Conservation (phyloP, 148 eudicot genomes). For the Fallopia convolvulus region DNA sequence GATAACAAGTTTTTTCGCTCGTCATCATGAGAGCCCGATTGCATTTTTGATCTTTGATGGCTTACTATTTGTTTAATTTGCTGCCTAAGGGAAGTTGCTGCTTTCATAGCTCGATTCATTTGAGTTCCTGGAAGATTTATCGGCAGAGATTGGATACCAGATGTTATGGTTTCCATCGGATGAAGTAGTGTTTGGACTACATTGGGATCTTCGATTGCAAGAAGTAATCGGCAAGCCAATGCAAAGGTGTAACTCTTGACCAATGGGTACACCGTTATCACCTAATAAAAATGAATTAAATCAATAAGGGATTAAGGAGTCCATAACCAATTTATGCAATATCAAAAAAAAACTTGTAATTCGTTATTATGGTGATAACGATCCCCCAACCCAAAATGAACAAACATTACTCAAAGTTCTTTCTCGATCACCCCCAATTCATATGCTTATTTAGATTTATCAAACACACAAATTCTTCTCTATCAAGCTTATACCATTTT, state of each 20-base stretch:
- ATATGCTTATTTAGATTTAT: no score
- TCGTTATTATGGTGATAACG: no score
- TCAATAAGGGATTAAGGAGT: no score
- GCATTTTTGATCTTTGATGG: slow-evolving; percentile 16
- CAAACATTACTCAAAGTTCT: no score
- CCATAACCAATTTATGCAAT: no score
- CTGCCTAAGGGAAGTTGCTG: slow-evolving; percentile 20
- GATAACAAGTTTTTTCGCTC: slow-evolving; percentile 23
- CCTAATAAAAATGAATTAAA: no score
- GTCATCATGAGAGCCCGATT: no score
- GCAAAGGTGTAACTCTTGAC: slow-evolving; percentile 25
- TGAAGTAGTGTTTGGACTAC: slow-evolving; percentile 22
- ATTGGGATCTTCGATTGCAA: slow-evolving; percentile 25
- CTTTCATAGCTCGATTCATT: slow-evolving; percentile 33
- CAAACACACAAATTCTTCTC: no score
- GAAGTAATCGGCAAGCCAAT: slow-evolving; percentile 20
- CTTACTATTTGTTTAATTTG: slow-evolving; percentile 20
- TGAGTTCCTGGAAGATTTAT: slow-evolving; percentile 36
- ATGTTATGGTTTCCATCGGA: slow-evolving; percentile 21
- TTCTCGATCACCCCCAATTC: no score
- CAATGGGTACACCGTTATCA: neutral
- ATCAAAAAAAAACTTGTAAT: no score
- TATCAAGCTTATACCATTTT: no score
- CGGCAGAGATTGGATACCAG: slow-evolving; percentile 34
- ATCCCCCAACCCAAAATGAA: no score